Evolutionary conservation across 1,284 basidiomycete species (phyloP), one percentile per base, ranked within the genome.

Genomic region (Cryptococcus sp.): DNA sequence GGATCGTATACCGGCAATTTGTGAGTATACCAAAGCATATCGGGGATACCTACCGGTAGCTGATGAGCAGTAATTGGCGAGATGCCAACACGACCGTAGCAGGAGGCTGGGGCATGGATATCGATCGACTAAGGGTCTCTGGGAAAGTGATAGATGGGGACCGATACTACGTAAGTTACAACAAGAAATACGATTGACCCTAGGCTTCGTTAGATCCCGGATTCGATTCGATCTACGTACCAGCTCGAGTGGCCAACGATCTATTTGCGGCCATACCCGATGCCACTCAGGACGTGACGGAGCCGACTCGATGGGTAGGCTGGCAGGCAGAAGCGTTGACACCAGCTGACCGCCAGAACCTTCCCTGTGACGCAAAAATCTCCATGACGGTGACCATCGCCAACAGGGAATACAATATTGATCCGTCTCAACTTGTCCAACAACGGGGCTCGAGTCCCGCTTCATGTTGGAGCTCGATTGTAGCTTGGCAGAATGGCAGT

Each of bases 191-290:
- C 16, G 11, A 22, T 45, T 51, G n/a, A 43, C 22, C 40, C 31
- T 24, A 70, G 68, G 66, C 61, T 0, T 51, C 68, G 0, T 25
- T 75, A 24, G 72, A 75, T 55, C 72, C 73, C 1, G 70, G 61
- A 0, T 66, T 65, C 39, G 67, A 73, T 50, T 51, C 53, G 10
- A 73, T 75, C 34, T 66, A 59, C 48, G 56, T 72, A 0, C 72
- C 73, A 0, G 48, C 48, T 7, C 24, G 42, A 0, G 18, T 70
- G 2, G 72, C 71, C 5, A 60, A 66, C 32, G 42, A 46, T n/a
- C 25, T 74, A 4, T 70, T 64, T 32, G 23, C 49, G 1, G 34
- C 41, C 2, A 53, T 70, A 3, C 47, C 53, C n/a, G 64, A 50
- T 0, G 64, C 68, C 3, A 18, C 19, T 3, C 55, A 66, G 39